Conservation (phyloP, 2,329 filamentous ascomycete species). For the Alternaria sp. region DNA sequence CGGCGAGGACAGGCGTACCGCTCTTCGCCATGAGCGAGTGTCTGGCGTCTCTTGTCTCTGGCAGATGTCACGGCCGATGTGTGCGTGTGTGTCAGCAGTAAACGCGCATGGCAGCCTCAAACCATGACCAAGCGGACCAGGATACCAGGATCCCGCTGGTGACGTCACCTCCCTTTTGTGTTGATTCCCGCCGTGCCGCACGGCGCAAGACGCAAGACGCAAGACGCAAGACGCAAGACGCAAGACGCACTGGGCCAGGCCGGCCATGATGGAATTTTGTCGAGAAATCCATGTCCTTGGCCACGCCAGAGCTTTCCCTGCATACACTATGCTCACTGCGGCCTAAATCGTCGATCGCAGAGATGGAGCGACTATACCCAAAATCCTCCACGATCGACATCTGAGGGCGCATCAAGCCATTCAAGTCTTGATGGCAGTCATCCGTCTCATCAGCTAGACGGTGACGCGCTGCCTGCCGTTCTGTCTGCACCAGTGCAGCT, state of each 20-base stretch:
- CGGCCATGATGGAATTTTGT: conserved; percentile 6
- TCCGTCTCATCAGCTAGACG: conserved; percentile 14
- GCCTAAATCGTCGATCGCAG: conserved; percentile 29
- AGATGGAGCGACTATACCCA: conserved; percentile 8
- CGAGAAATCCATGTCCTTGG: conserved; percentile 16
- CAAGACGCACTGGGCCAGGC: conserved; percentile 7
- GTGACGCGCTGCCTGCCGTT: conserved; percentile 10
- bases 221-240: background rate
- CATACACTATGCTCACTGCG: conserved; percentile 21
- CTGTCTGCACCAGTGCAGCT: conserved; percentile 10
- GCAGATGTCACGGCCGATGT: conserved; percentile 1
- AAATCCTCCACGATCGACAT: conserved; percentile 29
- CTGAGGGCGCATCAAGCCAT: conserved; percentile 28
- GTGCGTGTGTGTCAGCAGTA: background rate
- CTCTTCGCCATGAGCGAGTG: background rate
- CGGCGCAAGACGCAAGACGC: background rate
- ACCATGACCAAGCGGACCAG: too few relatives aligned
- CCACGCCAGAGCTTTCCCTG: conserved; percentile 15
- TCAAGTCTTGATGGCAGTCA: conserved; percentile 14
- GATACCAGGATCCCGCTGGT: background rate
- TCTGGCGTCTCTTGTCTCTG: background rate
- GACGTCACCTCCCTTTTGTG: conserved; percentile 1
- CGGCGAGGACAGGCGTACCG: background rate
- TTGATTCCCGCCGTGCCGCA: background rate
- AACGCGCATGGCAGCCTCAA: too few relatives aligned